These are phyloP conservation scores for Camellia oleifera DNA, from an alignment of 179 eudicot genomes.

Conservation along the genomic window DNA sequence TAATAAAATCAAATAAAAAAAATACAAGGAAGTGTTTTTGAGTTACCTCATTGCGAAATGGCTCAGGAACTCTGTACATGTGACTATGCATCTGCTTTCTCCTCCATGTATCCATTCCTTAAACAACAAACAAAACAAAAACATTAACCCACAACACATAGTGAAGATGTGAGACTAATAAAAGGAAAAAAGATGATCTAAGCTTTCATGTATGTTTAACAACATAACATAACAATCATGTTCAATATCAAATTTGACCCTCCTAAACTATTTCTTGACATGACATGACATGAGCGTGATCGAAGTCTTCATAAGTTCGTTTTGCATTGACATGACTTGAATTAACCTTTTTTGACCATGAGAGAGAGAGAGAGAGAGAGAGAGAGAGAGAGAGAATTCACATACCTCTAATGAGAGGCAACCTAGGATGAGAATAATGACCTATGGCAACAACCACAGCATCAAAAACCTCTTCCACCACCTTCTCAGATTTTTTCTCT, in stretches of 20 bases:
- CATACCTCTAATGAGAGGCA: constrained; percentile 72
- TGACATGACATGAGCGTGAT: no score
- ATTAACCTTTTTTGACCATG: no score
- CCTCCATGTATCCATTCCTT: constrained; percentile 73
- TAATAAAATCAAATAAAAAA: no score
- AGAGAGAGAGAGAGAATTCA: neutral
- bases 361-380: constrained; percentile 3
- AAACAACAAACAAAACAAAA: constrained; percentile 10
- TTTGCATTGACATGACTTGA: no score
- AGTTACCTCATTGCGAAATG: constrained; percentile 63
- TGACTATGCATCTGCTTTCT: constrained; percentile 79
- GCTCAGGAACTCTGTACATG: constrained; percentile 59
- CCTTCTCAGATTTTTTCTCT: constrained; percentile 31
- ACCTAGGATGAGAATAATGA: constrained; percentile 69
- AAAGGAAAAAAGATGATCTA: no score
- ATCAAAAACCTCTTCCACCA: constrained; percentile 72
- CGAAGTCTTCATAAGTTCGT: no score
- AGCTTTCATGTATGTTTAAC: no score
- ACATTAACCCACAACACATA: neutral
- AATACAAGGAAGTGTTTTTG: neutral
- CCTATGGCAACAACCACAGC: constrained; percentile 89
- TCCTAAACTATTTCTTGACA: no score
- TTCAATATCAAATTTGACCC: no score
- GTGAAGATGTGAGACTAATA: neutral
- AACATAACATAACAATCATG: no score